Conservation (phyloP, 352 stramenopile species). For the Pythium sp. region DNA sequence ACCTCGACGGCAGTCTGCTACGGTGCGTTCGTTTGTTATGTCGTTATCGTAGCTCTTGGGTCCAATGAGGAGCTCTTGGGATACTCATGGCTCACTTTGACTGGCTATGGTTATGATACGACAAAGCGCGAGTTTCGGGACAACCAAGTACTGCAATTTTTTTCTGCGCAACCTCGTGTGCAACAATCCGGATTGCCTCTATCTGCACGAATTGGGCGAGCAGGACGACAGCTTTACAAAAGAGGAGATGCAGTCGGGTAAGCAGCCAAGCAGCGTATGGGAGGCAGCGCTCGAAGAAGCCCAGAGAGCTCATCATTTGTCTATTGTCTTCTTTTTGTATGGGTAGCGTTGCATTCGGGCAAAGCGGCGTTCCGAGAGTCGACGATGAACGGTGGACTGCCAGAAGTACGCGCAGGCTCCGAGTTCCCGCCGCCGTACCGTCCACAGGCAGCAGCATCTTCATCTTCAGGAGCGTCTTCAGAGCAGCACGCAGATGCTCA, state of each 20-base stretch:
- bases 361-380: slow-evolving; percentile 74
- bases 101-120: neutral
- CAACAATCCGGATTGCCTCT: slow-evolving; percentile 94
- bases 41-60: slow-evolving; percentile 8
- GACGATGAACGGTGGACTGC: slow-evolving; percentile 34
- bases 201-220: slow-evolving; percentile 91
- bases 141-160: slow-evolving; percentile 96
- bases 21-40: slow-evolving; percentile 29
- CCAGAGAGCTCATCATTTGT: slow-evolving; percentile 10
- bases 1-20: slow-evolving; percentile 75
- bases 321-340: slow-evolving; percentile 6
- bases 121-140: slow-evolving; percentile 89
- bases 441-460: slow-evolving; percentile 16
- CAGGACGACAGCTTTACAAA: slow-evolving; percentile 94
- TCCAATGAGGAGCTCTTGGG: neutral
- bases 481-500: slow-evolving; percentile 42
- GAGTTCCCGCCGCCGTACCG: slow-evolving; percentile 48
- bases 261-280: neutral
- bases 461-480: slow-evolving; percentile 8
- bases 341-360: slow-evolving; percentile 58
- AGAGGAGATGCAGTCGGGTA: slow-evolving; percentile 90
- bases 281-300: neutral
- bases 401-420: slow-evolving; percentile 52
- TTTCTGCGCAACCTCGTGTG: slow-evolving; percentile 90
- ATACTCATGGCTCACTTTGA: neutral